Base-by-base conservation (phyloP, 1,139 yeast genomes). In the Suhomyces anneliseae region DNA sequence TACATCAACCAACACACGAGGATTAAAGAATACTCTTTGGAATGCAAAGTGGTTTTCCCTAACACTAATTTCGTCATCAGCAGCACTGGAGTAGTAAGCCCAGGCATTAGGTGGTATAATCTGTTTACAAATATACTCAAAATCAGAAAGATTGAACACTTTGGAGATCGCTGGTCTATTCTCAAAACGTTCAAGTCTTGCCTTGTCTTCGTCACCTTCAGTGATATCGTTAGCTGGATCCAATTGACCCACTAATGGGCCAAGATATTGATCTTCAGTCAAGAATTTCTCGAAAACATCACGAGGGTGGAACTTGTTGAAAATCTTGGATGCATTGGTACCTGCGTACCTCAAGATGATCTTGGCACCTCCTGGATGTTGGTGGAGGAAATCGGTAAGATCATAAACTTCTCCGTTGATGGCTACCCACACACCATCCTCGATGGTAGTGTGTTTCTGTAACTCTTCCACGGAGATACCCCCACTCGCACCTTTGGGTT, bases 11-110 rank as follows among this genome's bases (percentile, higher is more conserved):
- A 92, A 73, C n/a, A 90, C 75, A 48, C 81, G 74, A 19, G 98
- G 98, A 54, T 85, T 84, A 75, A 92, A 92, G 70, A 86, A 90
- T 44, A 90, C 79, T 44, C 96, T 76, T 58, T 89, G 96, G 68
- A 82, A 92, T 4, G 96, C 92, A 49, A 84, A 76, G 62, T 90
- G 97, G 69, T 92, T 92, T 61, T 90, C 96, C 54, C 98, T 78
- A 61, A 89, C 67, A 1, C 96, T 79, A 55, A 92, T 82, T 69
- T 92, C 98, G 65, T 92, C 98, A 65, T 92, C 97, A 37, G 95
- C 80, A 7, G 95, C 98, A 37, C 93, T 84, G 1, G 95, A 86
- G 64, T 90, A 92, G 67, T 92, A 92, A 8, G 92, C 93, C 93
- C 97, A 88, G 0, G 95, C 97, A 26, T 83, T 79, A 51, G 82